Percentiles rank a stretch among this genome's conserved stretches.
Evolutionary conservation across 345 rosid genomes (phyloP).

Genomic region (rapeseed (Brassica napus)): DNA sequence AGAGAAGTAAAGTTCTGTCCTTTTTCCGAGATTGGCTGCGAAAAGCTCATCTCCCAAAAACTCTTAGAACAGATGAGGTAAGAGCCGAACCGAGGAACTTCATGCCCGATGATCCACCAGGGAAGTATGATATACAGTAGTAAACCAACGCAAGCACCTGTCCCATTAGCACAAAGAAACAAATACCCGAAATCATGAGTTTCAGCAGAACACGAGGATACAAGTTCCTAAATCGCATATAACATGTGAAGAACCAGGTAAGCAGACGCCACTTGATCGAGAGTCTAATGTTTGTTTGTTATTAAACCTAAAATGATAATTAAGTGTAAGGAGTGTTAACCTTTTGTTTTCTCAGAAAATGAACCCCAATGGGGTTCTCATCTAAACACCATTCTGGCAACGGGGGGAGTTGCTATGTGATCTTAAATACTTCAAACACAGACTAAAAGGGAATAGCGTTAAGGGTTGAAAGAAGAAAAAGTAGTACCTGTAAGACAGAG

Average conservation of each 20-base stretch:
- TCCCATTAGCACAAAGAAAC: conserved; percentile 40
- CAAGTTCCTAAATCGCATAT: neutral
- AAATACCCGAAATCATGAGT: conserved; percentile 7
- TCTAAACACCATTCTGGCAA: neutral
- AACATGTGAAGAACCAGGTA: conserved; percentile 5
- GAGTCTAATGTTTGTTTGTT: neutral
- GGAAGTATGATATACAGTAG: conserved; percentile 45
- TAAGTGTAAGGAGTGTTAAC: no score
- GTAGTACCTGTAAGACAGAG: conserved; percentile 81
- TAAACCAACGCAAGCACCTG: conserved; percentile 44
- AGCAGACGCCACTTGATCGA: neutral
- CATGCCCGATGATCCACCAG: conserved; percentile 46
- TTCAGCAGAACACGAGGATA: neutral
- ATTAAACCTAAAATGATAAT: no score
- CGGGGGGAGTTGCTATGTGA: neutral
- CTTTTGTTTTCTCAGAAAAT: no score
- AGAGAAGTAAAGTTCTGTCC: conserved; percentile 10
- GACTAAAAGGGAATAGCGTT: neutral
- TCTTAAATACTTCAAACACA: neutral
- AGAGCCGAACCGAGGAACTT: conserved; percentile 38
- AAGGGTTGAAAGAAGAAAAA: conserved; percentile 7
- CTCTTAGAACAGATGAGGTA: conserved; percentile 37
- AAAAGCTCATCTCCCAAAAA: conserved; percentile 30
- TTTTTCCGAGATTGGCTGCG: neutral
- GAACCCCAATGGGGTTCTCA: neutral